phyloP scores from a whole-genome alignment of 176 grass and related monocot species.

The Bothriochloa decipiens region DNA sequence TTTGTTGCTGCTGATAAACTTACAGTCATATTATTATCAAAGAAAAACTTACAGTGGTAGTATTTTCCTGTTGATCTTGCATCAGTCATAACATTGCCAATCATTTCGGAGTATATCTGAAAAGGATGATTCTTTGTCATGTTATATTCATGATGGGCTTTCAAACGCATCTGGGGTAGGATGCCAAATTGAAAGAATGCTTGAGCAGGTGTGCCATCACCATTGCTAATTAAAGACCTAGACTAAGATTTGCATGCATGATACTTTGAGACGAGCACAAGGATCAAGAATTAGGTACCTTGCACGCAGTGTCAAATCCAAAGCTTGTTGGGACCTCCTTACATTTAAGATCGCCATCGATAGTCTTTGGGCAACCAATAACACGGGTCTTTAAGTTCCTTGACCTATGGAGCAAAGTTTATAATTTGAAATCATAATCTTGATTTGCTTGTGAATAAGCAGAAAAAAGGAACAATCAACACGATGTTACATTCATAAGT shows the following conservation, averaged over 20 bases:
- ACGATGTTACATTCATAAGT: neutral
- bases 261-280: neutral
- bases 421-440: slow-evolving; percentile 16
- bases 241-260: neutral
- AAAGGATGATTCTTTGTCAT: slow-evolving; percentile 25
- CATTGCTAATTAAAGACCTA: neutral
- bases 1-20: slow-evolving; percentile 40
- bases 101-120: slow-evolving; percentile 99
- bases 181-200: neutral
- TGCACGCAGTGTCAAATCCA: slow-evolving; percentile 99
- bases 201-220: neutral
- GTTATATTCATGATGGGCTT: neutral
- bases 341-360: slow-evolving; percentile 95
- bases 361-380: slow-evolving; percentile 99
- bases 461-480: slow-evolving; percentile 1
- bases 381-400: slow-evolving; percentile 86
- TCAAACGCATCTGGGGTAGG: neutral
- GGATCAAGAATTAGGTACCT: slow-evolving; percentile 50
- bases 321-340: slow-evolving; percentile 99
- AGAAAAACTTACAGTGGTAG: slow-evolving; percentile 90
- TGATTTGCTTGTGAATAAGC: neutral
- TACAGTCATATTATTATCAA: slow-evolving; percentile 98
- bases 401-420: slow-evolving; percentile 49
- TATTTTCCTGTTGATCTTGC: slow-evolving; percentile 98
- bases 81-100: slow-evolving; percentile 99